Base-by-base conservation (phyloP, 768 basidiomycete species). In the Termitomyces eurrhizus region DNA sequence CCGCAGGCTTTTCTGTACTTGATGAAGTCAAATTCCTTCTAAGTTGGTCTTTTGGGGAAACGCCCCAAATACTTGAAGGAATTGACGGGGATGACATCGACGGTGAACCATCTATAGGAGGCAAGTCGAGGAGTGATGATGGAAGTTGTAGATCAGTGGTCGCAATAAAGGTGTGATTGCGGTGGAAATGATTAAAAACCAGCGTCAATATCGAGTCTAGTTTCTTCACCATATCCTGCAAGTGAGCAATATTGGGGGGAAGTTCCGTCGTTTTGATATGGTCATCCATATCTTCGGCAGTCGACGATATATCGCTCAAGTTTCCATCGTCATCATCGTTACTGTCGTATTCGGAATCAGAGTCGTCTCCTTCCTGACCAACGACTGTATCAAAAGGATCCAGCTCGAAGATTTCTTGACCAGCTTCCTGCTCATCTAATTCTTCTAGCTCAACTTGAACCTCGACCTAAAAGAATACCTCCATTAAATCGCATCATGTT, bases 371-470 rank as follows among this genome's bases (percentile, higher is more conserved):
- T 64, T 90, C 90, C 65, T 93, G 89, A n/a, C 88, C 90, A 29
- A 93, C 74, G 33, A 89, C 76, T n/a, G 80, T 81, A 64, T 95
- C 93, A 64, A 96, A 93, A 1, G 92, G 92, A 73, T 97, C 94
- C 24, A 92, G 71, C 50, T 91, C 86, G 65, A 90, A 92, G 18
- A 90, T 59, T n/a, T 86, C 85, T 61, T 77, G 72, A 7, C 75
- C 79, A 3, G 77, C 71, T 7, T 84, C 83, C 14, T 81, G 78
- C 3, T 90, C 90, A 66, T 96, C 95, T 4, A 95, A 77, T 65
- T 97, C 93, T 69, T 98, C 95, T 4, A 94, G 69, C 67, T 95
- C 94, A n/a, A 93, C 90, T 70, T 97, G 95, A 36, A 99, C 95
- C 74, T 99, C 96, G 32, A 97, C 93, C 93, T 95, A 32, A 12